A percentile compares a stretch with the other conserved stretches of the same genome.
Evolutionary conservation across 768 basidiomycete species (phyloP).

Genomic region (Rhodotorula kratochvilovae): DNA sequence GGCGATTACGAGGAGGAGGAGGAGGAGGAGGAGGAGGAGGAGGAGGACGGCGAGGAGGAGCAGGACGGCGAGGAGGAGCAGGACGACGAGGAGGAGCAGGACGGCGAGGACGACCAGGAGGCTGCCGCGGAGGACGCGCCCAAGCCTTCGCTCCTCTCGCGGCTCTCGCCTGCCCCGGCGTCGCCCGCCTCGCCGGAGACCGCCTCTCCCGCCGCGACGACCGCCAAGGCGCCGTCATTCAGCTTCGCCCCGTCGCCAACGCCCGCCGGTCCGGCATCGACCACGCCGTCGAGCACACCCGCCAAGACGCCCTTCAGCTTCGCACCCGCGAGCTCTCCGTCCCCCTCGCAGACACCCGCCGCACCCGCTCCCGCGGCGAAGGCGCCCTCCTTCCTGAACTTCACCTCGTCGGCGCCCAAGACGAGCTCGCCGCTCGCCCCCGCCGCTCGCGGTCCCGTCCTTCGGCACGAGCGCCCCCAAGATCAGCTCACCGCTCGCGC

Average conservation of each 20-base stretch:
- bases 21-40: slow-evolving; percentile 2
- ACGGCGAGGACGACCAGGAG: background rate
- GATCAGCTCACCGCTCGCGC: background rate
- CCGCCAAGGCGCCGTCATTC: slow-evolving; percentile 11
- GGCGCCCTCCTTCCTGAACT: slow-evolving; percentile 17
- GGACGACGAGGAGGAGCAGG: background rate
- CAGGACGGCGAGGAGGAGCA: background rate
- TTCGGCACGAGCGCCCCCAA: background rate
- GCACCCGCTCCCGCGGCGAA: background rate
- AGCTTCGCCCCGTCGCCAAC: slow-evolving; percentile 10
- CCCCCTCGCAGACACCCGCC: background rate
- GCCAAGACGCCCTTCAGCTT: slow-evolving; percentile 17
- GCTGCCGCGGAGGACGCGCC: background rate
- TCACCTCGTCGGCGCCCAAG: slow-evolving; percentile 12
- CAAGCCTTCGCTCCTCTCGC: slow-evolving; percentile 25
- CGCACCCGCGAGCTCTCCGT: background rate
- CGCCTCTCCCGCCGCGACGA: background rate
- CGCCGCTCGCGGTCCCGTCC: background rate
- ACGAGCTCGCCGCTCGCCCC: slow-evolving; percentile 19
- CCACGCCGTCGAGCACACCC: background rate
- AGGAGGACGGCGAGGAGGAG: background rate
- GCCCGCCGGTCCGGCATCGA: background rate
- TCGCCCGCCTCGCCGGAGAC: background rate
- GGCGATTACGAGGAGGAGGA: background rate
- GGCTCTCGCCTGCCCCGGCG: slow-evolving; percentile 10